These are phyloP conservation scores for Xylariaceae sp. DNA, from an alignment of 2,329 filamentous ascomycete genomes.

Conservation along the genomic window DNA sequence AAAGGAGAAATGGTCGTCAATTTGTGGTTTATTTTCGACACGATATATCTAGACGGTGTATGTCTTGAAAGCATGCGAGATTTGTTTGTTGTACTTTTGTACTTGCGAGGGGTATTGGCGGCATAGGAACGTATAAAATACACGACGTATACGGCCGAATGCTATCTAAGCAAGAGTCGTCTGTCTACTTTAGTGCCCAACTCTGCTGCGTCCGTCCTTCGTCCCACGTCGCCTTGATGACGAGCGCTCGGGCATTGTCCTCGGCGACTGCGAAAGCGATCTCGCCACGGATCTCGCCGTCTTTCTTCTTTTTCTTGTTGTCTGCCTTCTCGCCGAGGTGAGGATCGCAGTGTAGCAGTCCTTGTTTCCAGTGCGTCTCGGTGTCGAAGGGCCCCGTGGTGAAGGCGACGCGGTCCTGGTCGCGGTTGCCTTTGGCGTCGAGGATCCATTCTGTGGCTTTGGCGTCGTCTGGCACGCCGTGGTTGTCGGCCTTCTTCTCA, in stretches of 20 bases:
- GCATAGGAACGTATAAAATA: too few species aligned
- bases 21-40: too few species aligned
- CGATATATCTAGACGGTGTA: too few species aligned
- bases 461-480: constrained; percentile 57
- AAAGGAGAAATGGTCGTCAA: too few species aligned
- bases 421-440: constrained; percentile 47
- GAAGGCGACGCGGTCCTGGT: constrained; percentile 75
- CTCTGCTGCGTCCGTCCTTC: constrained; percentile 56
- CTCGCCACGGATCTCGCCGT: constrained; percentile 67
- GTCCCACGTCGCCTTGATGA: constrained; percentile 70
- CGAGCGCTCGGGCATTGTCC: constrained; percentile 72
- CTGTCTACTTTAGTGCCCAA: constrained; percentile 47
- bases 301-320: constrained; percentile 53
- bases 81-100: too few species aligned
- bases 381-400: constrained; percentile 81
- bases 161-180: too few species aligned
- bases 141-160: too few species aligned
- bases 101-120: too few species aligned
- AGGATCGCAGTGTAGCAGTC: constrained; percentile 72
- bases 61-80: too few species aligned
- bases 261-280: constrained; percentile 74
- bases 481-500: constrained; percentile 20
- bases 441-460: constrained; percentile 66
- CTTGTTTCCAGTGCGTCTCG: constrained; percentile 91
- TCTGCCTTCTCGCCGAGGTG: constrained; percentile 13